Conservation (phyloP, 306 rosid species). For the Hippophae tibetana region DNA sequence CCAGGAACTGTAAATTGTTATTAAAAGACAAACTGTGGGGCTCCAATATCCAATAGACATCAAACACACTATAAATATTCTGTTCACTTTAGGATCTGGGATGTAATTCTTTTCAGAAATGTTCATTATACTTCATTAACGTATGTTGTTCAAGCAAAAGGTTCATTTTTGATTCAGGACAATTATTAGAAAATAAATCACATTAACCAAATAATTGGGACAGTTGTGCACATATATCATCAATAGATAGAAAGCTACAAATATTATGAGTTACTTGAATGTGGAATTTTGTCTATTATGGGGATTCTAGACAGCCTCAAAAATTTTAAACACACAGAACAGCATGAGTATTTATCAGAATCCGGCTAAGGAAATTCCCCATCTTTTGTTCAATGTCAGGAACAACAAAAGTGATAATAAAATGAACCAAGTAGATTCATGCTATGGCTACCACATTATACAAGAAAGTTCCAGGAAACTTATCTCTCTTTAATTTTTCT, state of each 20-base stretch:
- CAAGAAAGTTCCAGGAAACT: constrained; percentile 2
- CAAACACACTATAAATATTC: neutral
- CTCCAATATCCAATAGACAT: neutral
- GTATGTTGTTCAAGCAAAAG: too few species aligned
- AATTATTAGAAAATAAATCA: too few species aligned
- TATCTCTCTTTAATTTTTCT: neutral
- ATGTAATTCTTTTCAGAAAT: neutral
- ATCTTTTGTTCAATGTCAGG: neutral
- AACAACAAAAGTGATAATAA: neutral
- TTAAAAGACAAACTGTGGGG: neutral
- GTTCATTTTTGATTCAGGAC: too few species aligned
- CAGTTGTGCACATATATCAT: too few species aligned
- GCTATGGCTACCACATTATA: neutral
- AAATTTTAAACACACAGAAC: too few species aligned
- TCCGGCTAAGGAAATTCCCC: neutral
- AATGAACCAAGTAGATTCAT: neutral
- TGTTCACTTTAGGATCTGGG: neutral
- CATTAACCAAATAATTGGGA: too few species aligned
- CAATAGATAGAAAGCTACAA: too few species aligned
- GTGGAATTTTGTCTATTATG: too few species aligned
- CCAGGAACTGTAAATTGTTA: neutral
- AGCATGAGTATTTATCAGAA: too few species aligned
- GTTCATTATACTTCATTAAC: neutral
- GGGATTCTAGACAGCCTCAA: too few species aligned
- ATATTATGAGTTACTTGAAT: too few species aligned